Evolutionary conservation across 768 basidiomycete genomes (phyloP).

Genomic region (Exidia glandulosa): DNA sequence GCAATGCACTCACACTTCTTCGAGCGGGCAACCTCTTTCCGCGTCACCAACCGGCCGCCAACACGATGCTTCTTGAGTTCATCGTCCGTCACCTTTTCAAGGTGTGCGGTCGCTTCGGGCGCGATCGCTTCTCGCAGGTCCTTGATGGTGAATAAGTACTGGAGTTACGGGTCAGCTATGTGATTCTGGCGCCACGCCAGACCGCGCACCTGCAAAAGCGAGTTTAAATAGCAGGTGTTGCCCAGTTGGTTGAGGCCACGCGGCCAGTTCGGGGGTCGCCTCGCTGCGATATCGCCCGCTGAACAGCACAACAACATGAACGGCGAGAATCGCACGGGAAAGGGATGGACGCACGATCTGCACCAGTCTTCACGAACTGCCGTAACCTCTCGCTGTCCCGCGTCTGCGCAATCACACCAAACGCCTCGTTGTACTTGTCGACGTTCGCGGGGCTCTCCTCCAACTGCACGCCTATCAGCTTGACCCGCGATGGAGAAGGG

Average conservation of each 20-base stretch:
- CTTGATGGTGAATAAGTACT: slow-evolving; percentile 96
- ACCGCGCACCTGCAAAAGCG: slow-evolving; percentile 49
- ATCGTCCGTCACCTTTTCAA: slow-evolving; percentile 68
- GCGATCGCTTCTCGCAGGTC: slow-evolving; percentile 71
- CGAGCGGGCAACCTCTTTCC: slow-evolving; percentile 71
- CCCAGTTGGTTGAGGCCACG: slow-evolving; percentile 82
- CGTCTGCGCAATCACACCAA: slow-evolving; percentile 62
- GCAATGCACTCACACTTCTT: slow-evolving; percentile 55
- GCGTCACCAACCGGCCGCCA: slow-evolving; percentile 73
- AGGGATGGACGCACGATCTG: slow-evolving; percentile 51
- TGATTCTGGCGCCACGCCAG: not conserved
- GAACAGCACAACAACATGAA: not conserved
- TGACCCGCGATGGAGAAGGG: not conserved
- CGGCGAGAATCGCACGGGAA: not conserved
- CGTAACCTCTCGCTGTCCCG: slow-evolving; percentile 63
- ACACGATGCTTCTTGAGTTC: slow-evolving; percentile 77
- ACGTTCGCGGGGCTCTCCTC: slow-evolving; percentile 58
- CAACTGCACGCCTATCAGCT: slow-evolving; percentile 31
- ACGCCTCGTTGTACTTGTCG: slow-evolving; percentile 62
- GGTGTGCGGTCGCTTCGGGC: slow-evolving; percentile 41
- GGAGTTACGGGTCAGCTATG: not conserved
- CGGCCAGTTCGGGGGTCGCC: slow-evolving; percentile 56
- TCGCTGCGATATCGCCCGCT: slow-evolving; percentile 56
- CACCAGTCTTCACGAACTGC: slow-evolving; percentile 51
- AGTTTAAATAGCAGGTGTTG: slow-evolving; percentile 83